These are phyloP conservation scores for Termitomyces sp. DNA, from an alignment of 768 basidiomycete genomes.

Conservation along the genomic window DNA sequence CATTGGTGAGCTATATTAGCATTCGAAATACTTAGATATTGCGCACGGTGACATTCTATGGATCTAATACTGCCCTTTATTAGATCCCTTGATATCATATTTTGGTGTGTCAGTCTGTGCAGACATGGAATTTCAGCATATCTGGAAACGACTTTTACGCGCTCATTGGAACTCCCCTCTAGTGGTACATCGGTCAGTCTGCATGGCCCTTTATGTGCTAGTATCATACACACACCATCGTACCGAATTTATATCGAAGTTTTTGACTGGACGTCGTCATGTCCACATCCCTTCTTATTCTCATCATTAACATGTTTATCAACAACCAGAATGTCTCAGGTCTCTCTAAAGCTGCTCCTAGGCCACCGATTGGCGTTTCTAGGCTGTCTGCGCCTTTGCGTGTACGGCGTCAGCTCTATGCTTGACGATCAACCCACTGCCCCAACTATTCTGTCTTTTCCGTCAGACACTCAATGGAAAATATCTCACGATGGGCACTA, in stretches of 20 bases:
- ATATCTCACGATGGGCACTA: background rate
- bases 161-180: background rate
- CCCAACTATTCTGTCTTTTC: background rate
- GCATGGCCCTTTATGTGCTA: background rate
- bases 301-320: no score
- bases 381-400: background rate
- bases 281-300: background rate
- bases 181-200: background rate
- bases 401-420: no score
- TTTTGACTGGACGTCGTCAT: background rate
- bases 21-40: no score
- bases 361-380: background rate
- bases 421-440: no score
- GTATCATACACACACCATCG: background rate
- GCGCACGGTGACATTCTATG: no score
- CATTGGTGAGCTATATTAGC: no score
- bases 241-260: background rate
- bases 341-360: background rate
- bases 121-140: background rate
- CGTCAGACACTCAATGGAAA: background rate
- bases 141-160: background rate
- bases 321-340: background rate
- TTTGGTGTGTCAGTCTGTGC: background rate
- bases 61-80: no score
- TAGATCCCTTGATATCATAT: background rate